Conservation (phyloP, 768 basidiomycete species). For the Pulveroboletus sp. region DNA sequence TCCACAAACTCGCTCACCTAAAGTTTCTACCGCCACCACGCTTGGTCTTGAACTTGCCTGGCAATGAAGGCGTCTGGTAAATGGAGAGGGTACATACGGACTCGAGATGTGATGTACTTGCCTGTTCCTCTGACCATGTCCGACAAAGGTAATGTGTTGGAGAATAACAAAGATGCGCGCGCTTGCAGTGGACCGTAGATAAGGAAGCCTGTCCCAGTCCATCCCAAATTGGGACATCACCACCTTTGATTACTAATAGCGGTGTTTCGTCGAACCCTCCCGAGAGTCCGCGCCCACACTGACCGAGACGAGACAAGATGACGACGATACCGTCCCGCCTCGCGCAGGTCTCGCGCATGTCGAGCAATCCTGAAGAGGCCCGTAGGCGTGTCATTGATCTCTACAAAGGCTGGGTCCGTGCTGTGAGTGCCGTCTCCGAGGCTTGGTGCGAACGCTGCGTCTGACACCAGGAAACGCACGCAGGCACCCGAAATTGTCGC, state of each 20-base stretch:
- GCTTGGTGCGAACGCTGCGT: not conserved
- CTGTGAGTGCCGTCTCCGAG: conserved; percentile 47
- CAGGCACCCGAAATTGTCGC: conserved; percentile 89
- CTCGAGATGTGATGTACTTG: not conserved
- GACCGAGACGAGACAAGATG: conserved; percentile 34
- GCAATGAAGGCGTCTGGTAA: not conserved
- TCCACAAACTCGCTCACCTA: conserved; percentile 41
- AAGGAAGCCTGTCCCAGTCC: not conserved
- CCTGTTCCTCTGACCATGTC: conserved; percentile 34
- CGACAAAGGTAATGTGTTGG: not conserved
- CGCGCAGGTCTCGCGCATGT: conserved; percentile 63
- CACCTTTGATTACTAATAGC: conserved; percentile 16
- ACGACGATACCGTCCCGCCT: conserved; percentile 89
- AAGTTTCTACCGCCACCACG: conserved; percentile 87
- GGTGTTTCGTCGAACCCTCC: conserved; percentile 1
- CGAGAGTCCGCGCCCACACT: not conserved
- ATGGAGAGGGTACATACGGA: not conserved
- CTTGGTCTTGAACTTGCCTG: conserved; percentile 81
- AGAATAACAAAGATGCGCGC: not conserved
- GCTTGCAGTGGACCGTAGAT: conserved; percentile 11
- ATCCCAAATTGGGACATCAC: conserved; percentile 8
- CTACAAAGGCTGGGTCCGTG: conserved; percentile 92
- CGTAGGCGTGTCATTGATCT: conserved; percentile 65
- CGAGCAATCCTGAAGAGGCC: conserved; percentile 53
- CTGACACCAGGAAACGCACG: not conserved